Evolutionary conservation across 148 eudicot species (phyloP).

Genomic region (Rhododendron vialii): DNA sequence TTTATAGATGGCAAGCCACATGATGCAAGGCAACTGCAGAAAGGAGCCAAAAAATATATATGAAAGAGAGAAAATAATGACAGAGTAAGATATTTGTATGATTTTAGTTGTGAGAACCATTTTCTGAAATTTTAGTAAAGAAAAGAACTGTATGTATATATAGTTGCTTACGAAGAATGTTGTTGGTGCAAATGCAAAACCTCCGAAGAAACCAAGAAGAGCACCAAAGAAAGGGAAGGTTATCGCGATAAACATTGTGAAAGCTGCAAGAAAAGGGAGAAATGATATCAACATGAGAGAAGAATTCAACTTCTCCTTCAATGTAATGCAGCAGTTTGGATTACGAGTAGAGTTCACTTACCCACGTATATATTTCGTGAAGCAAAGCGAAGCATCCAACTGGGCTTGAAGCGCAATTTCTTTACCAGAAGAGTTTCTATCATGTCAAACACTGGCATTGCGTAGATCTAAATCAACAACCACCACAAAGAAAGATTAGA

Average conservation of each 20-base stretch:
- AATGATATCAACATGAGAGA: neutral
- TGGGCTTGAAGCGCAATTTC: slow-evolving; percentile 33
- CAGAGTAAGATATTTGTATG: neutral
- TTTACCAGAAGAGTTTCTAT: slow-evolving; percentile 33
- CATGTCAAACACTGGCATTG: slow-evolving; percentile 52
- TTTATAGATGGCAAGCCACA: slow-evolving; percentile 41
- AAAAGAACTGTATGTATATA: too few relatives aligned
- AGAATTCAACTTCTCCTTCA: neutral
- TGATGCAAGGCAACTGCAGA: slow-evolving; percentile 40
- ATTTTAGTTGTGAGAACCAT: neutral
- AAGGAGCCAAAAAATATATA: neutral
- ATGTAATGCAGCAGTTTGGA: neutral
- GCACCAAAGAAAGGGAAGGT: slow-evolving; percentile 33
- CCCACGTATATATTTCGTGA: slow-evolving; percentile 40
- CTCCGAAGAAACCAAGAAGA: slow-evolving; percentile 34
- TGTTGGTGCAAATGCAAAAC: slow-evolving; percentile 34
- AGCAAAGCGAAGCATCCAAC: slow-evolving; percentile 23
- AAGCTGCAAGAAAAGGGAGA: slow-evolving; percentile 16
- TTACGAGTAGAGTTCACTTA: slow-evolving; percentile 11
- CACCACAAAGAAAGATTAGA: neutral
- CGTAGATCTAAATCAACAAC: slow-evolving; percentile 26
- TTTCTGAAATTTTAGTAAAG: neutral
- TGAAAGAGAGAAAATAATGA: neutral
- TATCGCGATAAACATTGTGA: slow-evolving; percentile 28
- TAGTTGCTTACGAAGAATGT: slow-evolving; percentile 29